Evolutionary conservation across 176 grass and related monocot genomes (phyloP).

Genomic region (Oryza coarctata): DNA sequence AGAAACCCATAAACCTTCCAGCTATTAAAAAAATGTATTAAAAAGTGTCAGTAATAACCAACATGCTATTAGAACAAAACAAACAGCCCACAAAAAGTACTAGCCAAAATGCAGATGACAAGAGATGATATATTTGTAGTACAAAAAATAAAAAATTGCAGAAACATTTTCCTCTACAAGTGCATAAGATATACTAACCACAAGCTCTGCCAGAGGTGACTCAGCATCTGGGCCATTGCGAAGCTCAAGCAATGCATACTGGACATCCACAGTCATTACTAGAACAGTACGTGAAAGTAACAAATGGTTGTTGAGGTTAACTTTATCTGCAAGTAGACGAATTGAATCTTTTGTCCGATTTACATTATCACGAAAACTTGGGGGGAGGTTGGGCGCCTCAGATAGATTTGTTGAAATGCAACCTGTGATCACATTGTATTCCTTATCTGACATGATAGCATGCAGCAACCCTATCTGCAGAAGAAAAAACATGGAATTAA

Average conservation of each 20-base stretch:
- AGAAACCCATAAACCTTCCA: conserved; percentile 97
- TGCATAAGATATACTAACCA: conserved; percentile 51
- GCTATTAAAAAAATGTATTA: conserved; percentile 45
- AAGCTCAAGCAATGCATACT: conserved; percentile 79
- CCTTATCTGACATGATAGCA: conserved; percentile 90
- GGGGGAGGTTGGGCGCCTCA: conserved; percentile 82
- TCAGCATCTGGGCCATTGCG: conserved; percentile 77
- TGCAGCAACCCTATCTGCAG: conserved; percentile 84
- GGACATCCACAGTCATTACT: conserved; percentile 76
- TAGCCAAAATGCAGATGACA: no score
- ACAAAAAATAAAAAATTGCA: conserved; percentile 8
- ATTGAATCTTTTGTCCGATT: conserved; percentile 84
- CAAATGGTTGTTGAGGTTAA: conserved; percentile 79
- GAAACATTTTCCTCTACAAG: background rate
- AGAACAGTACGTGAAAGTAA: conserved; percentile 71
- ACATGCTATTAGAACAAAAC: conserved; percentile 3
- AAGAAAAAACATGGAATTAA: conserved; percentile 16
- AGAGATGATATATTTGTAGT: no score
- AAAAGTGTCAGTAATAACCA: conserved; percentile 16
- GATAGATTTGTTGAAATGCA: conserved; percentile 88
- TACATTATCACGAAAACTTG: conserved; percentile 82
- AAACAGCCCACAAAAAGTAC: conserved; percentile 1
- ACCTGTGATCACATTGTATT: conserved; percentile 86
- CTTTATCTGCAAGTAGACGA: conserved; percentile 89
- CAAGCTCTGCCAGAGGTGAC: conserved; percentile 80